A percentile compares a stretch with the other conserved stretches of the same genome.
These are phyloP conservation scores for Odontarrhena argentea DNA, from an alignment of 345 rosid species.

Conservation along the genomic window DNA sequence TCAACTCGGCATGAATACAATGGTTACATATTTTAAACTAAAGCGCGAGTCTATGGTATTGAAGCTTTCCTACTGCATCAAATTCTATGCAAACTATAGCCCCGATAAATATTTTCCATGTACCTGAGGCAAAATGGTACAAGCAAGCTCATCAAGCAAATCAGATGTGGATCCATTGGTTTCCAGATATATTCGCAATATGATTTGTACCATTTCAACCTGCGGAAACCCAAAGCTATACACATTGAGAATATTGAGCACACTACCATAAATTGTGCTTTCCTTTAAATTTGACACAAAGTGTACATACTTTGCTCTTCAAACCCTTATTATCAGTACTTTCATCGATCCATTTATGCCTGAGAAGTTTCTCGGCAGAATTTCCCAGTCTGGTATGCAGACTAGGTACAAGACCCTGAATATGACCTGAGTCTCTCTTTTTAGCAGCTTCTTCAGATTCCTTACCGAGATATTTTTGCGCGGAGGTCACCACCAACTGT, in stretches of 20 bases:
- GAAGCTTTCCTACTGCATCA: conserved; percentile 5
- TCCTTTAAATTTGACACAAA: conserved; percentile 21
- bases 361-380: conserved; percentile 69
- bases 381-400: conserved; percentile 55
- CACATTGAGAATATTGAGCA: conserved; percentile 29
- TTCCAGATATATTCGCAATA: conserved; percentile 68
- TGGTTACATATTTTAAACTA: conserved; percentile 17
- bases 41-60: background rate
- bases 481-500: conserved; percentile 56
- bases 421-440: conserved; percentile 30
- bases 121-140: conserved; percentile 74
- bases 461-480: conserved; percentile 46
- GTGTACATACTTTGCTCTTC: conserved; percentile 69
- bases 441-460: conserved; percentile 45
- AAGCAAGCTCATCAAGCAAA: conserved; percentile 70
- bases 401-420: conserved; percentile 44
- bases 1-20: conserved; percentile 1
- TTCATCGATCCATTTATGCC: conserved; percentile 57
- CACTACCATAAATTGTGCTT: background rate
- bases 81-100: background rate
- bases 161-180: conserved; percentile 59
- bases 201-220: conserved; percentile 74
- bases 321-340: conserved; percentile 64
- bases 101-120: conserved; percentile 3
- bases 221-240: conserved; percentile 39